Evolutionary conservation across 1,284 basidiomycete species (phyloP).

Genomic region (Thelephora terrestris): DNA sequence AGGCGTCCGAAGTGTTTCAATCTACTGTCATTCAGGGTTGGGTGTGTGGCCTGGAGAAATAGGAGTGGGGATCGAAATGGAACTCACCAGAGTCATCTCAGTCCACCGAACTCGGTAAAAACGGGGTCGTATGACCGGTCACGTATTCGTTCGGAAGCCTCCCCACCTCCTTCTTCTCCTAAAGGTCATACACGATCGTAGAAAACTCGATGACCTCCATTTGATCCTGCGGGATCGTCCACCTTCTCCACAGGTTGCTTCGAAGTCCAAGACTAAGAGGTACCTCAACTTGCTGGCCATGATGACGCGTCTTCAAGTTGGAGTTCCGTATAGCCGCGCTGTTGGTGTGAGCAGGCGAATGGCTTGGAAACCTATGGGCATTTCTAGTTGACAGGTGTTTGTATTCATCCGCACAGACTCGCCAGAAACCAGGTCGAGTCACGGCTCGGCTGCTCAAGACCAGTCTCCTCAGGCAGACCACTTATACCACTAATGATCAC

Average conservation of each 20-base stretch:
- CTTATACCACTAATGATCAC: no score
- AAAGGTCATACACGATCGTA: slow-evolving; percentile 22
- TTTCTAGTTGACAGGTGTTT: no score
- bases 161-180: slow-evolving; percentile 18
- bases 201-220: slow-evolving; percentile 27
- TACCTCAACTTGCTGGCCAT: slow-evolving; percentile 10
- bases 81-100: slow-evolving; percentile 24
- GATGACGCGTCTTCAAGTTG: not conserved
- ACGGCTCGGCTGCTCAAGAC: no score
- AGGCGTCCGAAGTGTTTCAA: no score
- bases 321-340: not conserved
- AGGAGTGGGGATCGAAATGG: not conserved
- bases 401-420: no score
- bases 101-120: slow-evolving; percentile 27
- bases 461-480: no score
- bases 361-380: no score
- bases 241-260: slow-evolving; percentile 22
- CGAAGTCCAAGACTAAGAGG: slow-evolving; percentile 25
- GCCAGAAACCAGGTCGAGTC: no score
- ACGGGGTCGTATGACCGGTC: slow-evolving; percentile 15
- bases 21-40: no score
- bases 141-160: slow-evolving; percentile 28
- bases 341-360: no score
- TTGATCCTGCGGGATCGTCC: slow-evolving; percentile 3
- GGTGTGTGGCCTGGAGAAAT: not conserved